Evolutionary conservation across 768 basidiomycete genomes (phyloP).

Genomic region (Tricholomella constricta): DNA sequence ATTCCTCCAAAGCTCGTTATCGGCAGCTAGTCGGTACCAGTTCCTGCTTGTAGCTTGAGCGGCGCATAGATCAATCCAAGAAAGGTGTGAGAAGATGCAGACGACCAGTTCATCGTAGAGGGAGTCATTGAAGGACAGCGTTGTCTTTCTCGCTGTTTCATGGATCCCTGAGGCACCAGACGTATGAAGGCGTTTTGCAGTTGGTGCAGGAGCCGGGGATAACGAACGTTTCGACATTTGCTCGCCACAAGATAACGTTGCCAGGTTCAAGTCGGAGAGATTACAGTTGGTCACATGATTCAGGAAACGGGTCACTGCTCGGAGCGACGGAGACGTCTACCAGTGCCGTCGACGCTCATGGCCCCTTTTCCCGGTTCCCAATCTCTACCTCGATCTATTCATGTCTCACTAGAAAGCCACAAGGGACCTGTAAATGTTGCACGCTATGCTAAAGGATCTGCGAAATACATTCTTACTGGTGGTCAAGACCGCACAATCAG

Average conservation of each 20-base stretch:
- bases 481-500: slow-evolving; percentile 89
- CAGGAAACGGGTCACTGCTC: not conserved
- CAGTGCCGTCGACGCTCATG: slow-evolving; percentile 32
- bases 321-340: not conserved
- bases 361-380: slow-evolving; percentile 54
- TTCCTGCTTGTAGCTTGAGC: slow-evolving; percentile 62
- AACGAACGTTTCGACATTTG: slow-evolving; percentile 55
- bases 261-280: too few relatives aligned
- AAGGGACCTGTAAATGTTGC: slow-evolving; percentile 89
- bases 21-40: slow-evolving; percentile 66
- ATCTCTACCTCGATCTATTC: slow-evolving; percentile 59
- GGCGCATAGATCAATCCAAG: slow-evolving; percentile 66
- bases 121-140: slow-evolving; percentile 50
- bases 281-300: not conserved
- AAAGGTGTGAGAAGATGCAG: slow-evolving; percentile 71
- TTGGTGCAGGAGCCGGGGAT: slow-evolving; percentile 51
- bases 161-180: slow-evolving; percentile 3
- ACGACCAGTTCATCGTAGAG: slow-evolving; percentile 79
- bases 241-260: too few relatives aligned
- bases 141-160: not conserved
- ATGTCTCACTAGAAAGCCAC: slow-evolving; percentile 64
- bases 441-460: slow-evolving; percentile 86
- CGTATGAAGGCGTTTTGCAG: slow-evolving; percentile 56
- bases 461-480: slow-evolving; percentile 90
- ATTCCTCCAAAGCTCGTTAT: slow-evolving; percentile 74